A percentile compares a stretch with the other conserved stretches of the same genome.
These are phyloP conservation scores for Polytrichum commune DNA, from an alignment of 225 moss, liverwort and hornwort genomes.

Conservation along the genomic window DNA sequence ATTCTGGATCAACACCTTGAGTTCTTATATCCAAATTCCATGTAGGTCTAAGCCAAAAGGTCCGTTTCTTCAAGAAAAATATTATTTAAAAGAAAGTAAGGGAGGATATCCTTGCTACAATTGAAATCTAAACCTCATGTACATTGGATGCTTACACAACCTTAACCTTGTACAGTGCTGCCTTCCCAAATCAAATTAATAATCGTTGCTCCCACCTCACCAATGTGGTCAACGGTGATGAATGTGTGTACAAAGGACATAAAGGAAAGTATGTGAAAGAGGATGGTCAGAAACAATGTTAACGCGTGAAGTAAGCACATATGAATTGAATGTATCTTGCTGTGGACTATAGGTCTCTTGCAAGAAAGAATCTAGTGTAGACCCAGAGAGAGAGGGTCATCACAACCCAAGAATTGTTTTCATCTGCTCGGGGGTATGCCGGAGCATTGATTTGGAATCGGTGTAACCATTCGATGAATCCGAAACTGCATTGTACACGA, in stretches of 20 bases:
- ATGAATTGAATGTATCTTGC: conserved; percentile 17
- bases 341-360: conserved; percentile 6
- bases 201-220: too few relatives aligned
- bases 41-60: too few relatives aligned
- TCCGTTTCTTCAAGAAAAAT: too few relatives aligned
- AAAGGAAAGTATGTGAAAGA: background rate
- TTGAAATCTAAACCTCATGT: too few relatives aligned
- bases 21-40: too few relatives aligned
- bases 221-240: too few relatives aligned
- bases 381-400: conserved; percentile 9
- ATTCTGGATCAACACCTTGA: too few relatives aligned
- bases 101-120: too few relatives aligned
- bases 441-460: conserved; percentile 81
- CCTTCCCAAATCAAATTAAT: too few relatives aligned
- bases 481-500: conserved; percentile 70
- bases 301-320: background rate
- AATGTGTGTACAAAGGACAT: background rate
- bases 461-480: conserved; percentile 81
- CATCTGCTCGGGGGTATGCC: conserved; percentile 93
- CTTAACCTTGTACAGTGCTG: too few relatives aligned
- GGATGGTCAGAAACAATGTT: background rate
- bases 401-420: conserved; percentile 89
- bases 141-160: too few relatives aligned
- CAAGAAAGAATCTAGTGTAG: conserved; percentile 28
- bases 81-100: too few relatives aligned